These are phyloP conservation scores for Geranium incanum DNA, from an alignment of 441 rosid genomes.

Conservation along the genomic window DNA sequence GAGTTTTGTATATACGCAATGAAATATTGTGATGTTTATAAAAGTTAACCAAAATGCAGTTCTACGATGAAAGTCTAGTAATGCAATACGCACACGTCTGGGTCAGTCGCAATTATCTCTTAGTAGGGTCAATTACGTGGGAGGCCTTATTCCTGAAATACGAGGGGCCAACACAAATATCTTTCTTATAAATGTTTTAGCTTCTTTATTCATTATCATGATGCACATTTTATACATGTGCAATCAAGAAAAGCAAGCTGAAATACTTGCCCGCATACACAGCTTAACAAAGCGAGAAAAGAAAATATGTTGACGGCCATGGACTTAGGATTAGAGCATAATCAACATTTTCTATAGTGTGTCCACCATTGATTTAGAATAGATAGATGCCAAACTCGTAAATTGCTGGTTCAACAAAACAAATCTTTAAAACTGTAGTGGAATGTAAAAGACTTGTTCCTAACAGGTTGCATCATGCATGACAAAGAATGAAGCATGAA, in stretches of 20 bases:
- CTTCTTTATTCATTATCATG: background rate
- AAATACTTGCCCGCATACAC: background rate
- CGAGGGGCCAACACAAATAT: background rate
- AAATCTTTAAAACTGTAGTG: background rate
- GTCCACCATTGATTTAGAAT: too few species aligned
- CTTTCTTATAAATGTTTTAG: background rate
- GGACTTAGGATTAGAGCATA: background rate
- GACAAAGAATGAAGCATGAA: constrained; percentile 10
- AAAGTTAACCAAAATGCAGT: background rate
- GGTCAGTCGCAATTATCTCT: background rate
- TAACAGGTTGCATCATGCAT: constrained; percentile 11
- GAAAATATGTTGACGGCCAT: background rate
- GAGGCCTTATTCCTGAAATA: background rate
- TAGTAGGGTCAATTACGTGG: background rate
- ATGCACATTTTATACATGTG: background rate
- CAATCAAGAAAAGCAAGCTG: background rate
- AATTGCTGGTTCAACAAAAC: constrained; percentile 1
- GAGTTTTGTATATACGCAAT: background rate
- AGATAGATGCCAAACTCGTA: background rate
- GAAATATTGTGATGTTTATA: background rate
- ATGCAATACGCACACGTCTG: background rate
- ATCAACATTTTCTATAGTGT: background rate
- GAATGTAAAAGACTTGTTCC: constrained; percentile 9
- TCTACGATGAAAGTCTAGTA: background rate
- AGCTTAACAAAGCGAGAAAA: background rate